Percentiles rank a stretch among this genome's conserved stretches.
These are phyloP conservation scores for Huntiella omanensis DNA, from an alignment of 2,329 filamentous ascomycete genomes.

Conservation along the genomic window DNA sequence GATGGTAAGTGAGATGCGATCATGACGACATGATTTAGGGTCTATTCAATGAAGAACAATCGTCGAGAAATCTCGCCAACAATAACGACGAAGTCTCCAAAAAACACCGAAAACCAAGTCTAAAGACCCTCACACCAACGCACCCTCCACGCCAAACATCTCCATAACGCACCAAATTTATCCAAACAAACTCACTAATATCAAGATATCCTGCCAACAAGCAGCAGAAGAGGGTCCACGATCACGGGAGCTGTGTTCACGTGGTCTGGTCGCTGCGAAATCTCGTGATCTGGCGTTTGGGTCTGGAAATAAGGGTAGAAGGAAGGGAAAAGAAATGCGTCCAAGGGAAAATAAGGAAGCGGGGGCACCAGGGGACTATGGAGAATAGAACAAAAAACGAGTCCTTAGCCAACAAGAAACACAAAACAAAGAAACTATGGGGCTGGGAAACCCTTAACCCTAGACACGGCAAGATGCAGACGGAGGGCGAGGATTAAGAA, in stretches of 20 bases:
- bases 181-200: too few species aligned
- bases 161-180: neutral
- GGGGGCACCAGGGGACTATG: neutral
- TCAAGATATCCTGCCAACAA: neutral
- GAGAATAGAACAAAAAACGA: too few species aligned
- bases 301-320: neutral
- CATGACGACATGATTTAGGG: too few species aligned
- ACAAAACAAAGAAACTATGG: neutral
- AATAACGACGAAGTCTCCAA: too few species aligned
- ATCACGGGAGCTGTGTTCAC: slow-evolving; percentile 27
- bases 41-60: too few species aligned
- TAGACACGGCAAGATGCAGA: slow-evolving; percentile 10
- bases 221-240: slow-evolving; percentile 3
- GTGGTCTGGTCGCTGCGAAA: slow-evolving; percentile 24
- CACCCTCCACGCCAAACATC: too few species aligned
- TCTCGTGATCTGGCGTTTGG: slow-evolving; percentile 28
- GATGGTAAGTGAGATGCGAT: too few species aligned
- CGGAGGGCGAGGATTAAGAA: slow-evolving; percentile 5
- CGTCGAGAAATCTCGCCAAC: too few species aligned
- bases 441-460: neutral
- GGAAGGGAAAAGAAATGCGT: neutral
- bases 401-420: neutral
- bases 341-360: neutral
- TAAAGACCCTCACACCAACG: too few species aligned
- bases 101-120: too few species aligned